A percentile compares a stretch with the other conserved stretches of the same genome.
phyloP scores from a whole-genome alignment of 305 asterid species.

The Fraxinus sp. region DNA sequence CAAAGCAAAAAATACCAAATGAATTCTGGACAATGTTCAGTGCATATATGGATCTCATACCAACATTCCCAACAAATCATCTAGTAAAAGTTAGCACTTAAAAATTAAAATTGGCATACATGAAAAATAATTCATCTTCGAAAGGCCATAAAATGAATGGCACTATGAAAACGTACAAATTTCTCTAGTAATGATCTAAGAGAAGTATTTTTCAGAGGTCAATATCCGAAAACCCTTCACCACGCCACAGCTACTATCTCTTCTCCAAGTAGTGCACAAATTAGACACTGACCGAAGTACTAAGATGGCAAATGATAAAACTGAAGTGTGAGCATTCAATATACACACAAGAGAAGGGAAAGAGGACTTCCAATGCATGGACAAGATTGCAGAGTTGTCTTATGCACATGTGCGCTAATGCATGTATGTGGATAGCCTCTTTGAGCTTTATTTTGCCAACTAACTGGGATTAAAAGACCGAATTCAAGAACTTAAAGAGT shows the following conservation, averaged over 20 bases:
- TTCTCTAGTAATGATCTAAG: not conserved
- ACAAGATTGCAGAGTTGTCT: not conserved
- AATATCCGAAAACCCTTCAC: not conserved
- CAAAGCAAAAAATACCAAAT: not conserved
- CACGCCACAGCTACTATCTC: not conserved
- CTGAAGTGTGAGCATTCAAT: not conserved
- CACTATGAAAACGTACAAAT: not conserved
- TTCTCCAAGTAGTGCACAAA: not conserved
- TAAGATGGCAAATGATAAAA: not conserved
- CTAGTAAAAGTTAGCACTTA: not conserved
- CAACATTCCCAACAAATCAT: not conserved
- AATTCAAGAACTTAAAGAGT: not conserved
- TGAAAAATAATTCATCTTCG: not conserved
- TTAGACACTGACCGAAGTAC: not conserved
- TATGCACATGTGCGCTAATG: not conserved
- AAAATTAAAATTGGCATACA: not conserved
- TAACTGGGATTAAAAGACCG: not conserved
- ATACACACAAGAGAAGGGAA: not conserved
- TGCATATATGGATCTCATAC: not conserved
- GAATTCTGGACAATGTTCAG: not conserved
- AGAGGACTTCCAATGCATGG: not conserved
- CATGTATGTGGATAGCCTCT: not conserved
- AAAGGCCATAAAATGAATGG: not conserved
- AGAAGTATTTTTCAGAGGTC: not conserved
- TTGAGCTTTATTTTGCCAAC: not conserved